Evolutionary conservation across 1,139 yeast species (phyloP), one percentile per base, ranked within the genome.

Genomic region (Kazachstania sp.): DNA sequence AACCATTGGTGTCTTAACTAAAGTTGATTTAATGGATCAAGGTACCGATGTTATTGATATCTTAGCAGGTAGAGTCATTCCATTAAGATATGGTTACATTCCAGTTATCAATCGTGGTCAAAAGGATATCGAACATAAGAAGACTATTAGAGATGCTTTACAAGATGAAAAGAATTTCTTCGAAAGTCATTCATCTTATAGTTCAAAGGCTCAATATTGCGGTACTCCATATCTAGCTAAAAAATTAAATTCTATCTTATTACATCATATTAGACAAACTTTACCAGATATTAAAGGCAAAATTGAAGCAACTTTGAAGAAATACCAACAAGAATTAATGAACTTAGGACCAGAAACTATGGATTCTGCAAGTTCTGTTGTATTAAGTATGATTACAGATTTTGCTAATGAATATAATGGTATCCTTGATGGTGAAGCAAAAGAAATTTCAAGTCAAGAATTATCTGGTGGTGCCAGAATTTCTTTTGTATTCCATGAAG

Each of bases 41-140:
- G 98, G 98, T 54, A 92, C 98, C n/a, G 98, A 92, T 69, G 98
- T 92, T 41, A 83, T 88, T 64, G 98, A 92, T 66, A 92, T 92
- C 61, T 75, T 92, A 61, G 95, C 97, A 7, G 97, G 98, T 50
- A 77, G 96, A 65, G 92, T 92, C 48, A 92, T 92, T 61, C 97
- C 98, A 11, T 76, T 92, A 61, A 78, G 97, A 68, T 86, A 87
- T 53, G 98, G 98, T 48, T 92, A 92, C 63, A 95, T 92, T 45
- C 98, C 98, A 5, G 98, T 92, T 47, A 90, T 92, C 60, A 92
- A 92, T 69, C 81, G 98, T 70, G 97, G 98, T 61, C 98, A 92
- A 71, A 87, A 84, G 66, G 98, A 92, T 70, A 94, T 92, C 60
- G 95, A 88, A 66, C 67, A 70, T 49, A 83, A 81, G 60, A 92